A percentile compares a stretch with the other conserved stretches of the same genome.
These are phyloP conservation scores for Croton laevigatus DNA, from an alignment of 441 rosid species.

Conservation along the genomic window DNA sequence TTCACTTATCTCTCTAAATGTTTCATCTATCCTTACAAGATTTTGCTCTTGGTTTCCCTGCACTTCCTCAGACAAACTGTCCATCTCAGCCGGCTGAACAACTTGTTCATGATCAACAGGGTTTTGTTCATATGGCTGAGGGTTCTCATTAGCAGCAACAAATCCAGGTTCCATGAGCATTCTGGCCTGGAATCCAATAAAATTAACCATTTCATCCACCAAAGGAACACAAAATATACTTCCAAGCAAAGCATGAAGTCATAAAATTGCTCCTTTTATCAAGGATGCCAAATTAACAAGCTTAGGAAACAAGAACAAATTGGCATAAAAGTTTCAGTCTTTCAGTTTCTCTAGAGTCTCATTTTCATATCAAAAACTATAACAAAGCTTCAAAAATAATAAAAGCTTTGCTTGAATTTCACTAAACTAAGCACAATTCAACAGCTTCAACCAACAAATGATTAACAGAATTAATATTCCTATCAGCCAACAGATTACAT, in stretches of 20 bases:
- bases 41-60: conserved; percentile 33
- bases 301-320: no score
- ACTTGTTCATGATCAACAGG: conserved; percentile 33
- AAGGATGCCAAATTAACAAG: background rate
- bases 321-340: background rate
- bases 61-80: conserved; percentile 30
- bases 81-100: conserved; percentile 32
- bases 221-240: background rate
- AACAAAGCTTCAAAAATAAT: no score
- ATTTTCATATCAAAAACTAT: background rate
- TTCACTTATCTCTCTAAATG: conserved; percentile 48
- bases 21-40: conserved; percentile 44
- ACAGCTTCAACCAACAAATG: background rate
- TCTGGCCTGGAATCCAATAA: conserved; percentile 61
- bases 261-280: background rate
- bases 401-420: background rate
- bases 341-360: background rate
- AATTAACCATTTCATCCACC: conserved; percentile 4
- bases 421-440: background rate
- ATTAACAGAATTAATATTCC: no score
- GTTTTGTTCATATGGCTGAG: conserved; percentile 30
- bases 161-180: conserved; percentile 63
- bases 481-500: background rate
- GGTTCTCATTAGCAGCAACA: conserved; percentile 39
- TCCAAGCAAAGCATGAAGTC: background rate